Base-by-base conservation (phyloP, 306 rosid species). In the Pyrus communis region DNA sequence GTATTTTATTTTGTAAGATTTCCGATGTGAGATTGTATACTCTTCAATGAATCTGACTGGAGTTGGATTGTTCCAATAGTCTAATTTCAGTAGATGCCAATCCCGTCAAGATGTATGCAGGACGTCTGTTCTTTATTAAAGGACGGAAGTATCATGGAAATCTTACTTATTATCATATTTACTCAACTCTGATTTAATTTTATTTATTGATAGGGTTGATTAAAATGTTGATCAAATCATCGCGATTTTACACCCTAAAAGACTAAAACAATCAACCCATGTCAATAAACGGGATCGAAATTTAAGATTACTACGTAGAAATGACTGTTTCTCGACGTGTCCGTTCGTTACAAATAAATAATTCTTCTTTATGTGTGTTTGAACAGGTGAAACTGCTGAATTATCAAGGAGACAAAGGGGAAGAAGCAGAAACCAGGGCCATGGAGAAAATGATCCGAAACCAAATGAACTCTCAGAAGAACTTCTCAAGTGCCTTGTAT, bases 391-490 rank as follows among this genome's bases (percentile, higher is more conserved):
- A 60, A 67, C 52, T 67, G 59, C 81, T 73, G 86, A 78, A 69
- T 80, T 81, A 35, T 76, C 88, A 68, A 90, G 91, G 88, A 91
- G 86, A 66, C 83, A 82, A 60, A 78, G 65, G 0, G 73, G 86
- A 14, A 88, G 86, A 78, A 81, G 75, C 38, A 67, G 78, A 78
- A 85, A 85, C 43, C 89, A 83, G 38, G 70, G 73, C 54, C 69
- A 75, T 18, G 27, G 76, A 43, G 82, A 78, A 23, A 13, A 55
- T 30, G 33, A 31, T 31, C 85, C 73, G 84, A 86, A 86, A 69
- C 92, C 98, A 79, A 95, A 95, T 83, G 90, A 86, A 81, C 70
- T 95, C 68, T 95, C 98, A 30, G 98, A 95, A 83, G 88, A 88
- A 75, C 73, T 95, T 40, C 81, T 92, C 5, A 89, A 87, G 71